Evolutionary conservation across 2,329 filamentous ascomycete species (phyloP), one percentile per base, ranked within the genome.

Genomic region (Cladosporium sp.): DNA sequence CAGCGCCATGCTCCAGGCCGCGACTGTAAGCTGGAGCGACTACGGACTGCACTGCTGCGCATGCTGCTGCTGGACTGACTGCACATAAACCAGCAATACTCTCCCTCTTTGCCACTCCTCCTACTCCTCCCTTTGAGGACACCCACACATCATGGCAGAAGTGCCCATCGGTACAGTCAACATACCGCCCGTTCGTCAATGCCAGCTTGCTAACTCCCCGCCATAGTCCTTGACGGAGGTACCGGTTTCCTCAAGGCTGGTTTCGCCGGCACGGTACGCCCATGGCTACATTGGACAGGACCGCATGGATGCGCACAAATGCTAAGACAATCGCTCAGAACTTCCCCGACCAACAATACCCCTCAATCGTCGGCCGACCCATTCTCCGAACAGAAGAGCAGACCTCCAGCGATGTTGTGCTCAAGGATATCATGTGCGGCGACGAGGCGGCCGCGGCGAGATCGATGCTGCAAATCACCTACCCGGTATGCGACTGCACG

Each of bases 391-490:
- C 92, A 62, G 94, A 99, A 81, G 94, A 99, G 77, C 79, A 87
- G 83, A 76, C 88, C 85, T 24, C 63, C 15, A 78, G 81, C 61
- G 83, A 87, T 68, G 82, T 87, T 63, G 79, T 87, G 66, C 85
- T 92, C 76, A 97, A 97, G 83, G 94, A 99, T 79, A 97, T 99
- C 73, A 99, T 99, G 94, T 97, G 93, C 78, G 94, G 94, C 73
- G 94, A 99, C 78, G 93, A 99, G 78, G 94, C 94, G 50, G 92
- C 94, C 15, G 91, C 91, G 55, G 93, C 94, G 65, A 87, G 94
- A 70, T 96, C 90, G 62, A 96, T 97, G 91, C 86, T 99, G 61
- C 94, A 99, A 76, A 95, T 99, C 72, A 96, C 89, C 75, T 99
- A 99, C 74, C 94, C 94, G 67, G 85, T 88, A 83, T 66, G 82